Evolutionary conservation across 2,329 filamentous ascomycete species (phyloP).

Genomic region (Lasiodiplodia hormozganensis): DNA sequence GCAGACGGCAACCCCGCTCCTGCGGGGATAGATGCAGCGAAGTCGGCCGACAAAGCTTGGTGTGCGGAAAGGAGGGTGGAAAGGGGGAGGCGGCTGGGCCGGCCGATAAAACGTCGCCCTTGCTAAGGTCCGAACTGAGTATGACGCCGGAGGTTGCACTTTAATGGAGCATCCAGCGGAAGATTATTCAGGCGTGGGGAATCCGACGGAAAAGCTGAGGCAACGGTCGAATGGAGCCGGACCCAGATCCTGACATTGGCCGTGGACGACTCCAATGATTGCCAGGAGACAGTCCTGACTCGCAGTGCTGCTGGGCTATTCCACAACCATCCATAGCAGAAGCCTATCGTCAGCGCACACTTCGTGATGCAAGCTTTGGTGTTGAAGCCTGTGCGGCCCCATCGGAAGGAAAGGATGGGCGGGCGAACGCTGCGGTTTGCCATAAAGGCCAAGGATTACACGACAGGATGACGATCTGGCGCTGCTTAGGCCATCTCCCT

Average conservation of each 20-base stretch:
- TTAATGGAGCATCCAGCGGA: background rate
- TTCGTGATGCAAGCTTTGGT: conserved; percentile 13
- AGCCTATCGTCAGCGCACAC: background rate
- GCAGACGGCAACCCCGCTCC: conserved; percentile 1
- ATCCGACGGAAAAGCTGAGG: conserved; percentile 5
- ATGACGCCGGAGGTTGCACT: background rate
- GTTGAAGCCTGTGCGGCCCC: conserved; percentile 18
- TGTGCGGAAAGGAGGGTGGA: background rate
- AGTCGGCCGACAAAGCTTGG: conserved; percentile 3
- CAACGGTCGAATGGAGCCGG: background rate
- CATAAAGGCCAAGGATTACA: conserved; percentile 14
- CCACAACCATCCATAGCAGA: background rate
- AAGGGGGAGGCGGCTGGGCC: conserved; percentile 1
- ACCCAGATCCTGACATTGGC: background rate
- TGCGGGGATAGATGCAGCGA: background rate
- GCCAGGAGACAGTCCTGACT: background rate
- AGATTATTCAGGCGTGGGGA: background rate
- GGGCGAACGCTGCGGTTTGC: background rate
- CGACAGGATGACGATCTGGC: conserved; percentile 19
- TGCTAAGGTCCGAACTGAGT: background rate
- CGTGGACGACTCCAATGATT: background rate
- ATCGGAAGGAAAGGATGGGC: conserved; percentile 14
- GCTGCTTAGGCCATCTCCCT: conserved; percentile 18
- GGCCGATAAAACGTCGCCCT: background rate
- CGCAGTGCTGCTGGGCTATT: background rate